phyloP scores from a whole-genome alignment of 2,329 filamentous ascomycete genomes.

The Magnaporthales sp. region DNA sequence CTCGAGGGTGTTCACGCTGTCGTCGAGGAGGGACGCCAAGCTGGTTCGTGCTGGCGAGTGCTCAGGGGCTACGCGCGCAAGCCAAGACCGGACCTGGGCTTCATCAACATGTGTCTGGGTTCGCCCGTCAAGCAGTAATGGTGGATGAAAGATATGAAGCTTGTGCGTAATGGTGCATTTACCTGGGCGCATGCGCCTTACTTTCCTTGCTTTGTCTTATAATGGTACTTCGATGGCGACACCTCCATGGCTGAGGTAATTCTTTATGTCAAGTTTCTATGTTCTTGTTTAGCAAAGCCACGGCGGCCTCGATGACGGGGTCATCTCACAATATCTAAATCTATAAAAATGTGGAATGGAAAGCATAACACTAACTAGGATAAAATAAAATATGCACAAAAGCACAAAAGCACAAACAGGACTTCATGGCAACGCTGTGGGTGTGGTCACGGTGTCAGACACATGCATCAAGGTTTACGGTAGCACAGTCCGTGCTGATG shows the following conservation, averaged over 20 bases:
- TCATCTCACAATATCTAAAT: background rate
- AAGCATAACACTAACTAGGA: background rate
- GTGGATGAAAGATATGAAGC: background rate
- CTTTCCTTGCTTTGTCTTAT: background rate
- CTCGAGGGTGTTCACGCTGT: constrained; percentile 52
- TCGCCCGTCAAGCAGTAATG: background rate
- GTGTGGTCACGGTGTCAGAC: background rate
- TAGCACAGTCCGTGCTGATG: background rate
- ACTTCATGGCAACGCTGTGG: background rate
- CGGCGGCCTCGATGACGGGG: background rate
- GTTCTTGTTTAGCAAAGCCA: background rate
- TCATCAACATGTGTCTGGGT: constrained; percentile 28
- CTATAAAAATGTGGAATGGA: background rate
- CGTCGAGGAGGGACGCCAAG: constrained; percentile 53
- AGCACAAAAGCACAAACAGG: background rate
- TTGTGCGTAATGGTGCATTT: background rate
- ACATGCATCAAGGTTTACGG: background rate
- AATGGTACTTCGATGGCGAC: background rate
- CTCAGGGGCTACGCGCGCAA: constrained; percentile 58
- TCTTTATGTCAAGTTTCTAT: background rate
- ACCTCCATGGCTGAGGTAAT: background rate
- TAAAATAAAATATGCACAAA: background rate
- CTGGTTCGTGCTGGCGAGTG: constrained; percentile 51
- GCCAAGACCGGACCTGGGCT: constrained; percentile 31
- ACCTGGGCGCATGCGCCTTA: background rate